phyloP scores from a whole-genome alignment of 2,329 filamentous ascomycete species.

The Scopulariopsis brevicaulis region DNA sequence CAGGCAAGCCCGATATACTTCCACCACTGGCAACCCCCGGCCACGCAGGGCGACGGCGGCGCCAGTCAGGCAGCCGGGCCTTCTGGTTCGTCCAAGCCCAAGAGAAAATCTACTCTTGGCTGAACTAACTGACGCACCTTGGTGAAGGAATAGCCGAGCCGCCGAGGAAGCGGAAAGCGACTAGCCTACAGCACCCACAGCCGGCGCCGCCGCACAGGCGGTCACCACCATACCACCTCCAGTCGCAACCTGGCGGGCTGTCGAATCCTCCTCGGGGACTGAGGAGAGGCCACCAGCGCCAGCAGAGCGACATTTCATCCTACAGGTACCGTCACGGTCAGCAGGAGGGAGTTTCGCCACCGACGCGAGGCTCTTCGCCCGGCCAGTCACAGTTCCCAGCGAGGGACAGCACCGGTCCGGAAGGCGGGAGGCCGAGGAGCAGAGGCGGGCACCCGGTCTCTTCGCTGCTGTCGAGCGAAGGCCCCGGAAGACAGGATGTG shows the following conservation, averaged over 20 bases:
- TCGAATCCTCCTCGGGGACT: conserved; percentile 38
- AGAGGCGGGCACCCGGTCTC: conserved; percentile 26
- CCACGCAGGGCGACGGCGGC: conserved; percentile 45
- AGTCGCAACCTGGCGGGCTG: not conserved
- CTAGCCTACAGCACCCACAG: conserved; percentile 28
- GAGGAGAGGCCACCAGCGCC: conserved; percentile 49
- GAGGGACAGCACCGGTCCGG: not conserved
- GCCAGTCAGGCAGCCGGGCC: conserved; percentile 61
- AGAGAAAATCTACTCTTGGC: conserved; percentile 23
- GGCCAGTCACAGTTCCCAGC: not conserved
- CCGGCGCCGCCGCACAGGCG: conserved; percentile 20
- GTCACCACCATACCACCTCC: conserved; percentile 1
- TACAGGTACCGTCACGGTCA: conserved; percentile 28
- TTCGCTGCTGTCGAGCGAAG: conserved; percentile 29
- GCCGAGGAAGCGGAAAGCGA: conserved; percentile 76
- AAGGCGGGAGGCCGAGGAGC: conserved; percentile 8
- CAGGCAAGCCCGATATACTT: conserved; percentile 58
- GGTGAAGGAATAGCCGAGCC: conserved; percentile 51
- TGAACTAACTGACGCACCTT: conserved; percentile 2
- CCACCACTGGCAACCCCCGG: conserved; percentile 84
- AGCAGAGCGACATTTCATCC: conserved; percentile 51
- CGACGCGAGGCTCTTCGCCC: conserved; percentile 6
- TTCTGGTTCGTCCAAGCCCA: conserved; percentile 57
- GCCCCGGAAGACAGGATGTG: conserved; percentile 10
- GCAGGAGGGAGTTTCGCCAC: conserved; percentile 19